These are phyloP conservation scores for Fusarium domesticum DNA, from an alignment of 2,329 filamentous ascomycete genomes.

Conservation along the genomic window DNA sequence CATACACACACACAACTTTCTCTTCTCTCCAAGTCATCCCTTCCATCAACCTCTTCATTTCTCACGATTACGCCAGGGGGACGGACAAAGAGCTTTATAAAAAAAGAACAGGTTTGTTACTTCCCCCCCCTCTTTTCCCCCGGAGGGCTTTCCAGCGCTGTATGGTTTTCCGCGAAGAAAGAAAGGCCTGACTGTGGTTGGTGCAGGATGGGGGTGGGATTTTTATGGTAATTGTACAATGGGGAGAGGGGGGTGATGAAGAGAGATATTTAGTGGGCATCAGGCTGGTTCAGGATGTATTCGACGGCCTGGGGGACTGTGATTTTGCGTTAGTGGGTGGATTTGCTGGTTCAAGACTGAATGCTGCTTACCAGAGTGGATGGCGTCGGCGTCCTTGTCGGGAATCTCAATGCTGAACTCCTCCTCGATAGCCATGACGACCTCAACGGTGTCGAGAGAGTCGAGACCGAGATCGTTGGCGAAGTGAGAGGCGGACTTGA, in stretches of 20 bases:
- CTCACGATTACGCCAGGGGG: too few species aligned
- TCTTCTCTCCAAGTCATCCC: too few species aligned
- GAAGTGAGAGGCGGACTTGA: slow-evolving; percentile 83
- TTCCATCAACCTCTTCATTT: too few species aligned
- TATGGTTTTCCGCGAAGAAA: not conserved
- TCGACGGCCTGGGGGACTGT: slow-evolving; percentile 90
- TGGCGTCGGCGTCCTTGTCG: slow-evolving; percentile 91
- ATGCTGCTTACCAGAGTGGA: slow-evolving; percentile 77
- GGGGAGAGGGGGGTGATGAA: slow-evolving; percentile 11
- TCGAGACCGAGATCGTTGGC: slow-evolving; percentile 95
- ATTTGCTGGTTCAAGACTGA: too few species aligned
- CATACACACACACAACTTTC: too few species aligned
- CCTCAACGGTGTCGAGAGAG: slow-evolving; percentile 97
- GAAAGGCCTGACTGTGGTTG: not conserved
- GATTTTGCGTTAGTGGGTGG: slow-evolving; percentile 5
- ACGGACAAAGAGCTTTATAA: not conserved
- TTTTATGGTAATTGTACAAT: slow-evolving; percentile 16
- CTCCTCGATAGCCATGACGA: slow-evolving; percentile 99
- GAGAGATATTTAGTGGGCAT: slow-evolving; percentile 62
- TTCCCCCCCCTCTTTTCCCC: not conserved
- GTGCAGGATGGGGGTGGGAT: slow-evolving; percentile 7
- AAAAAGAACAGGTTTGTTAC: not conserved
- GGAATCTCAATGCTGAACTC: slow-evolving; percentile 91
- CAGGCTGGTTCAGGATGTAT: slow-evolving; percentile 90
- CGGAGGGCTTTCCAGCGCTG: not conserved